Percentiles rank a stretch among this genome's conserved stretches.
Conservation (phyloP, 1,284 basidiomycete genomes). For the Porphyrellus sp. region DNA sequence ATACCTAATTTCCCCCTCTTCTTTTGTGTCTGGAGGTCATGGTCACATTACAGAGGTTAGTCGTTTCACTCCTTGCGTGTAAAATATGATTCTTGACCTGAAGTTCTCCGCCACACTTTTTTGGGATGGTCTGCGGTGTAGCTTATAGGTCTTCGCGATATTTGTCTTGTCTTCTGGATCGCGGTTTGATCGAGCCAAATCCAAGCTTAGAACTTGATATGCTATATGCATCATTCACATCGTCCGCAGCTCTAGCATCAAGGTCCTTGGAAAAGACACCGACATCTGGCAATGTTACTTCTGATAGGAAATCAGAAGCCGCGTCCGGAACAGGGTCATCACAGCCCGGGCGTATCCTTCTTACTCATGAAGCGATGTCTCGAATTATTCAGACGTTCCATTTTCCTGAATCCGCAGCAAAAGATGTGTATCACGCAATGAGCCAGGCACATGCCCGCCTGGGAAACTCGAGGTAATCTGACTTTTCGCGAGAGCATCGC, state of each 20-base stretch:
- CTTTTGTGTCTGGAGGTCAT: conserved; percentile 79
- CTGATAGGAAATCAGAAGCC: conserved; percentile 1
- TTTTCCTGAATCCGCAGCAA: conserved; percentile 44
- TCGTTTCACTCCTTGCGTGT: conserved; percentile 1
- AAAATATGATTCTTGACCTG: conserved; percentile 1
- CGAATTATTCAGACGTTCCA: conserved; percentile 46
- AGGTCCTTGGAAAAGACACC: conserved; percentile 24
- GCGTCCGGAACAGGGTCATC: conserved; percentile 2
- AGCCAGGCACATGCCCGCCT: conserved; percentile 48
- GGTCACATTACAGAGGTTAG: conserved; percentile 76
- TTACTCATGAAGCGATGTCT: conserved; percentile 55
- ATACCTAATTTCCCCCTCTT: conserved; percentile 83
- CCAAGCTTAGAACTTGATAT: conserved; percentile 52
- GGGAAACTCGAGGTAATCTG: conserved; percentile 1
- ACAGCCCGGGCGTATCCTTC: conserved; percentile 35
- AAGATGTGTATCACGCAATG: conserved; percentile 61
- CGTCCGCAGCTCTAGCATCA: not conserved
- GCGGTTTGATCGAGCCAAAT: conserved; percentile 53
- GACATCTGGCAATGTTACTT: not conserved
- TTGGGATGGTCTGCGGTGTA: conserved; percentile 28
- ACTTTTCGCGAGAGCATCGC: not conserved
- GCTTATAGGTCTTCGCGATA: conserved; percentile 74
- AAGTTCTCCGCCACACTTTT: not conserved
- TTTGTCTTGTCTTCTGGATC: conserved; percentile 55
- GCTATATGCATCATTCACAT: conserved; percentile 44